Evolutionary conservation across 495 filamentous ascomycete species (phyloP).

Genomic region (Collariella sp.): DNA sequence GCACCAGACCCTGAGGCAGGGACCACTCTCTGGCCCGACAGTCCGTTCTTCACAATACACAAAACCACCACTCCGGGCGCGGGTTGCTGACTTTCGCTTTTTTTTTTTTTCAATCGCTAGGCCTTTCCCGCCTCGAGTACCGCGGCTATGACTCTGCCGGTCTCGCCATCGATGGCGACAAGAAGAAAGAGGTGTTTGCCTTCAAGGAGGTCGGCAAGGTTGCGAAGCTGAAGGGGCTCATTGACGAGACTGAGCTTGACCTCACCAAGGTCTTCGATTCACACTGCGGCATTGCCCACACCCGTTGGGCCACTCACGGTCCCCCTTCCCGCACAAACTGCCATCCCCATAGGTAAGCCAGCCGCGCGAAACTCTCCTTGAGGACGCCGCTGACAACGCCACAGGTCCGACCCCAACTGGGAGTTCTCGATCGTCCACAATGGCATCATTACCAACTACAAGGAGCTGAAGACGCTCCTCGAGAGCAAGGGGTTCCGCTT

Average conservation of each 20-base stretch:
- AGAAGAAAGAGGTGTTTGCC: slow-evolving; percentile 93
- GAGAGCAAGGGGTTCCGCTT: slow-evolving; percentile 94
- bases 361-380: neutral
- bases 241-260: slow-evolving; percentile 73
- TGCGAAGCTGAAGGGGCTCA: slow-evolving; percentile 86
- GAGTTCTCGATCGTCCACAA: slow-evolving; percentile 98
- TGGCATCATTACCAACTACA: slow-evolving; percentile 99
- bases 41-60: slow-evolving; percentile 13
- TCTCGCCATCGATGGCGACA: slow-evolving; percentile 92
- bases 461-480: slow-evolving; percentile 90
- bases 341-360: slow-evolving; percentile 88
- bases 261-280: slow-evolving; percentile 89
- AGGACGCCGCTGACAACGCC: neutral
- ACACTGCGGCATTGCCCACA: slow-evolving; percentile 96
- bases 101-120: slow-evolving; percentile 30
- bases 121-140: slow-evolving; percentile 83
- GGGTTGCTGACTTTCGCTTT: slow-evolving; percentile 16
- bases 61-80: neutral
- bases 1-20: neutral
- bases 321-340: slow-evolving; percentile 89
- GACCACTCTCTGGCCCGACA: slow-evolving; percentile 14
- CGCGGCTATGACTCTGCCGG: slow-evolving; percentile 96
- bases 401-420: slow-evolving; percentile 70
- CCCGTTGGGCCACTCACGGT: slow-evolving; percentile 96
- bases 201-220: slow-evolving; percentile 99